Conservation (phyloP, 164 flowering plant genomes). For the Vitis vinifera region ASM3070453v1 NC_081814.1:15519001-15519500, state of each 20-base stretch:
- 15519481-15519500: too few species aligned
- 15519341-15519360: not conserved
- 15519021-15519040: too few species aligned
- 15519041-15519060: not conserved
- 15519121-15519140: not conserved
- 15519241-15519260: constrained; percentile 46
- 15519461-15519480: not conserved
- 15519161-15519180: not conserved
- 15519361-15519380: constrained; percentile 6
- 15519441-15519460: constrained; percentile 2
- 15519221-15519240: constrained; percentile 52
- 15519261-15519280: constrained; percentile 44
- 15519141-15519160: not conserved
- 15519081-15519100: not conserved
- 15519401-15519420: not conserved
- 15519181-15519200: not conserved
- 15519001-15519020: not conserved
- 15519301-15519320: not conserved
- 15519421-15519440: not conserved
- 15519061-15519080: not conserved
- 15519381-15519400: not conserved
- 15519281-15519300: not conserved
- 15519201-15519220: constrained; percentile 25
- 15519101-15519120: not conserved
- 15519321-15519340: not conserved